Conservation (phyloP, 768 basidiomycete species). For the Russula emetica region DNA sequence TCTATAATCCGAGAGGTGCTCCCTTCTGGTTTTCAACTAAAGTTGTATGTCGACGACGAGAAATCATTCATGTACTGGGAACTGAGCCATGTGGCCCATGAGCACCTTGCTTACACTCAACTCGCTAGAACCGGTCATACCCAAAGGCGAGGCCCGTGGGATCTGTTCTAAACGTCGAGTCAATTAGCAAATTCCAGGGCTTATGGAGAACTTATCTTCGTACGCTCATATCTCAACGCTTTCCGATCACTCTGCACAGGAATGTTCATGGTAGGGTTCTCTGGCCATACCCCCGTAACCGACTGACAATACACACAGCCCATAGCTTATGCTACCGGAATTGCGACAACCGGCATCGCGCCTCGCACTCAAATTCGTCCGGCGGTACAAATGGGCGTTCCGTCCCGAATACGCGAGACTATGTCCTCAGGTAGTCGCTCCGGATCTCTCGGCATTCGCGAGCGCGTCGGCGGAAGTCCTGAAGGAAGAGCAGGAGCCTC, state of each 20-base stretch:
- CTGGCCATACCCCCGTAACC: background rate
- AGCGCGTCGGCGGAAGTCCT: slow-evolving; percentile 29
- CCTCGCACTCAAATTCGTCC: slow-evolving; percentile 52
- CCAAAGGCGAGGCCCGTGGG: slow-evolving; percentile 35
- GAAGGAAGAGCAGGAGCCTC: slow-evolving; percentile 36
- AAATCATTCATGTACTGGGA: slow-evolving; percentile 77
- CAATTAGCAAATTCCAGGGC: slow-evolving; percentile 11
- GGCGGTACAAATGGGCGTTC: slow-evolving; percentile 80
- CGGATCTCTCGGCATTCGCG: slow-evolving; percentile 51
- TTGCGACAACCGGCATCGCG: slow-evolving; percentile 48
- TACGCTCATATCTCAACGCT: slow-evolving; percentile 16
- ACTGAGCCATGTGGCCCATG: slow-evolving; percentile 50
- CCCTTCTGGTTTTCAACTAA: slow-evolving; percentile 71
- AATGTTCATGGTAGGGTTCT: slow-evolving; percentile 47
- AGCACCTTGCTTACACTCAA: slow-evolving; percentile 55
- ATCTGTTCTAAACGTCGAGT: background rate
- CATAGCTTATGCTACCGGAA: slow-evolving; percentile 47
- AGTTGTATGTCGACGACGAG: slow-evolving; percentile 66
- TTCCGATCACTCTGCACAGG: slow-evolving; percentile 47
- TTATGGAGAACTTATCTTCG: slow-evolving; percentile 10
- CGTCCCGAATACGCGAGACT: slow-evolving; percentile 53
- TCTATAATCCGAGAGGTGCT: slow-evolving; percentile 61
- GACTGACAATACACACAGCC: background rate
- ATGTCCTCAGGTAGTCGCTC: slow-evolving; percentile 47
- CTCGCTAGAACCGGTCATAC: slow-evolving; percentile 36